These are phyloP conservation scores for Neofusicoccum ribis DNA, from an alignment of 2,329 filamentous ascomycete genomes.

Conservation along the genomic window DNA sequence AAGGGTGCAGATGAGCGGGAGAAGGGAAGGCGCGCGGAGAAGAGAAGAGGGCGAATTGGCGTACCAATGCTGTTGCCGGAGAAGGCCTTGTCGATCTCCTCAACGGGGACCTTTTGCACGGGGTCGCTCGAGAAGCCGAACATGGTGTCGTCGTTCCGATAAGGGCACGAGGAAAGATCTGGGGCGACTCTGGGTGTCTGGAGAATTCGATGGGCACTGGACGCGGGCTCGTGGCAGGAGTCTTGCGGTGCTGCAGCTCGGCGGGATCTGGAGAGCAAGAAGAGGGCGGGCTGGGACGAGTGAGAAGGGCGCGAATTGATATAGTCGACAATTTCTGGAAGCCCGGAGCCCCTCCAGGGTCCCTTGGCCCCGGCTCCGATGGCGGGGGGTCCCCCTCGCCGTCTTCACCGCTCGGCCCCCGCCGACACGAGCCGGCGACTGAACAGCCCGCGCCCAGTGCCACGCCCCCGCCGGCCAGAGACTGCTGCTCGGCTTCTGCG, in stretches of 20 bases:
- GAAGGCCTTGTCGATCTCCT: slow-evolving; percentile 13
- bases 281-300: neutral
- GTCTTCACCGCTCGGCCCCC: slow-evolving; percentile 8
- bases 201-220: neutral
- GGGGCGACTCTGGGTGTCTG: neutral
- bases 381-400: neutral
- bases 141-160: slow-evolving; percentile 1
- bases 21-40: neutral
- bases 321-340: neutral
- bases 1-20: neutral
- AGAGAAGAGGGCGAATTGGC: neutral
- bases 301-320: neutral
- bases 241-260: neutral
- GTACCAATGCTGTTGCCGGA: slow-evolving; percentile 18
- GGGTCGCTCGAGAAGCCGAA: slow-evolving; percentile 15
- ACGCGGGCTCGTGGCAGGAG: no score
- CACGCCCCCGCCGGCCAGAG: neutral
- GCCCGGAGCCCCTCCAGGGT: neutral
- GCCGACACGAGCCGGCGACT: neutral
- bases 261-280: neutral
- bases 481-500: neutral
- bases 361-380: neutral
- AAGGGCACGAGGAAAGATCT: neutral
- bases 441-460: slow-evolving; percentile 12
- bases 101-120: neutral